These are phyloP conservation scores for Solanum commersonii DNA, from an alignment of 257 asterid genomes.

Conservation along the genomic window DNA sequence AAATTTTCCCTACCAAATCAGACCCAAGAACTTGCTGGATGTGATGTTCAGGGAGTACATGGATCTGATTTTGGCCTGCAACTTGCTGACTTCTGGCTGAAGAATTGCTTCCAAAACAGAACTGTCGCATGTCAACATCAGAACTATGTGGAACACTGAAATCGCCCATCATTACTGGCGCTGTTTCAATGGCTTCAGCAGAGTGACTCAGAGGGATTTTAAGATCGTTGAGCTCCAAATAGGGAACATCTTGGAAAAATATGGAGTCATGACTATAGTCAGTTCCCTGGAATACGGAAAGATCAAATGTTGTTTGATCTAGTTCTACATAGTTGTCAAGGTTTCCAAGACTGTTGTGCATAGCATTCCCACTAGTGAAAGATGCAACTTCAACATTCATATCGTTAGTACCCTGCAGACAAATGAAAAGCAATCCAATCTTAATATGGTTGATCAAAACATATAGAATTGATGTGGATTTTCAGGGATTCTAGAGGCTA, in stretches of 20 bases:
- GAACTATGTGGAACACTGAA: not conserved
- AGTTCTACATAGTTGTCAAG: not conserved
- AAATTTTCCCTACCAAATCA: not conserved
- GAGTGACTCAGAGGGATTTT: not conserved
- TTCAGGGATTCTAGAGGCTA: not conserved
- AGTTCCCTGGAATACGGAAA: not conserved
- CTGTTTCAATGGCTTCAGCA: not conserved
- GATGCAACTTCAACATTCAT: not conserved
- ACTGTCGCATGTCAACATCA: not conserved
- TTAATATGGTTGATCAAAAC: not conserved
- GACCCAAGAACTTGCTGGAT: not conserved
- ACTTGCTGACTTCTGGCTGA: not conserved
- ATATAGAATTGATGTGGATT: not conserved
- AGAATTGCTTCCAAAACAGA: not conserved
- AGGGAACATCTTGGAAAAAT: not conserved
- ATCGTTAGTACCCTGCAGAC: not conserved
- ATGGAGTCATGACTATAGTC: not conserved
- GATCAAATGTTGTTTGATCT: not conserved
- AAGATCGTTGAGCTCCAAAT: not conserved
- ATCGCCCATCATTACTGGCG: not conserved
- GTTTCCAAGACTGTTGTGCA: not conserved
- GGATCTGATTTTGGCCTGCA: not conserved
- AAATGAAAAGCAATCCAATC: not conserved
- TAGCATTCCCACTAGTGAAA: not conserved
- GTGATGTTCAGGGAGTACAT: not conserved